Conservation (phyloP, 1,139 yeast genomes). For the Suhomyces terraborum region DNA sequence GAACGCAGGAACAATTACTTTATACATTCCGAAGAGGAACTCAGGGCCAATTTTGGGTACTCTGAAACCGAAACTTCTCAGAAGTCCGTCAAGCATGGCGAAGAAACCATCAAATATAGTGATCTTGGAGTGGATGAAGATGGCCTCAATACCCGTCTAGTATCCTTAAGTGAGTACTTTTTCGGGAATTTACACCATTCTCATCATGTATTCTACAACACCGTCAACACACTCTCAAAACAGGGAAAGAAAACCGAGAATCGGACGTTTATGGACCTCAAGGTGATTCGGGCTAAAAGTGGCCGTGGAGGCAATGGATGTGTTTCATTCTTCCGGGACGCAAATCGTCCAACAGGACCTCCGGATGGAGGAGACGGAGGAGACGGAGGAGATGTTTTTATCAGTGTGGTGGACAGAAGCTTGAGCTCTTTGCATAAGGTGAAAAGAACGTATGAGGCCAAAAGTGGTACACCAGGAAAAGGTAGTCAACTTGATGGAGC, state of each 20-base stretch:
- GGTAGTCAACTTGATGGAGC: constrained; percentile 82
- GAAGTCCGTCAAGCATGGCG: constrained; percentile 3
- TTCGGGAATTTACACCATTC: constrained; percentile 46
- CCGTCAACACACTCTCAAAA: constrained; percentile 26
- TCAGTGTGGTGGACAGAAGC: constrained; percentile 70
- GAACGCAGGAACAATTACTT: constrained; percentile 9
- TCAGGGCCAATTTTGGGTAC: constrained; percentile 5
- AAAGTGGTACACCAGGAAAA: constrained; percentile 70
- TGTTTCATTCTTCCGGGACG: constrained; percentile 83
- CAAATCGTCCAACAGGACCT: constrained; percentile 84
- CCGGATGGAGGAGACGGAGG: constrained; percentile 99
- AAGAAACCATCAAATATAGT: constrained; percentile 19
- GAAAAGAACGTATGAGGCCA: constrained; percentile 67
- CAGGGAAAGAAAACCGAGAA: constrained; percentile 43
- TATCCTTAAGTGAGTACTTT: constrained; percentile 43
- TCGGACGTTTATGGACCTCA: constrained; percentile 57
- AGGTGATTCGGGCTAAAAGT: constrained; percentile 64
- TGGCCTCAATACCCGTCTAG: constrained; percentile 26
- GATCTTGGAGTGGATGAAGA: constrained; percentile 25
- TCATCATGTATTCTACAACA: constrained; percentile 38
- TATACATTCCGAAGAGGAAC: constrained; percentile 11
- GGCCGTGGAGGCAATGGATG: constrained; percentile 92
- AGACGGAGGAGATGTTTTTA: constrained; percentile 81
- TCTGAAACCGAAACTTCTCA: background rate
- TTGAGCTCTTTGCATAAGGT: constrained; percentile 70